phyloP scores from a whole-genome alignment of 176 grass and related monocot species.

The Phoenix roebelenii region DNA sequence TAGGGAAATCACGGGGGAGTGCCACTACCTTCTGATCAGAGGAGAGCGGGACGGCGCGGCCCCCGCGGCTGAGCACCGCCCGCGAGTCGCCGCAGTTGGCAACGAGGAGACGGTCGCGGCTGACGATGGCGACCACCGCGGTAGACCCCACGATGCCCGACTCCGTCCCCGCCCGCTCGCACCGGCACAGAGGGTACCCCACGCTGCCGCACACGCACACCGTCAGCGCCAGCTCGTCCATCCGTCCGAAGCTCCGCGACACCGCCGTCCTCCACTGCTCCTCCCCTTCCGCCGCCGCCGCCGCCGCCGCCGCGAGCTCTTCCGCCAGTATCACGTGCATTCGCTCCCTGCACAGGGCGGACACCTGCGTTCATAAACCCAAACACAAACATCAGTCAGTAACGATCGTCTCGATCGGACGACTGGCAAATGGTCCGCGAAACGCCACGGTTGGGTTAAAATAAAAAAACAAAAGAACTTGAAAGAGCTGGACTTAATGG shows the following conservation, averaged over 20 bases:
- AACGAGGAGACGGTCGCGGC: slow-evolving; percentile 33
- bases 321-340: slow-evolving; percentile 59
- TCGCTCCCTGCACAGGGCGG: slow-evolving; percentile 51
- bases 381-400: background rate
- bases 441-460: no score
- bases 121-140: slow-evolving; percentile 58
- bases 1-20: background rate
- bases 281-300: slow-evolving; percentile 18
- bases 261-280: slow-evolving; percentile 37
- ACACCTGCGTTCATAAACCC: slow-evolving; percentile 29
- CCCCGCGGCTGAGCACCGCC: slow-evolving; percentile 53
- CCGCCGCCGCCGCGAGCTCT: slow-evolving; percentile 28
- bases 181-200: slow-evolving; percentile 29
- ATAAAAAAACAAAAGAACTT: no score
- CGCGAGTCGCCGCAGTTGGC: slow-evolving; percentile 92
- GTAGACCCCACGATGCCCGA: slow-evolving; percentile 71
- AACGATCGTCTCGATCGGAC: no score
- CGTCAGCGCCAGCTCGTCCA: slow-evolving; percentile 43
- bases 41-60: slow-evolving; percentile 46
- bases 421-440: no score
- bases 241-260: slow-evolving; percentile 33
- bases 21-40: slow-evolving; percentile 72
- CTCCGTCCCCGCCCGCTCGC: slow-evolving; percentile 27
- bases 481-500: no score
- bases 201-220: slow-evolving; percentile 65